Evolutionary conservation across 2,329 filamentous ascomycete genomes (phyloP), one percentile per base, ranked within the genome.

Genomic region (Paraphoma chrysanthemicola): DNA sequence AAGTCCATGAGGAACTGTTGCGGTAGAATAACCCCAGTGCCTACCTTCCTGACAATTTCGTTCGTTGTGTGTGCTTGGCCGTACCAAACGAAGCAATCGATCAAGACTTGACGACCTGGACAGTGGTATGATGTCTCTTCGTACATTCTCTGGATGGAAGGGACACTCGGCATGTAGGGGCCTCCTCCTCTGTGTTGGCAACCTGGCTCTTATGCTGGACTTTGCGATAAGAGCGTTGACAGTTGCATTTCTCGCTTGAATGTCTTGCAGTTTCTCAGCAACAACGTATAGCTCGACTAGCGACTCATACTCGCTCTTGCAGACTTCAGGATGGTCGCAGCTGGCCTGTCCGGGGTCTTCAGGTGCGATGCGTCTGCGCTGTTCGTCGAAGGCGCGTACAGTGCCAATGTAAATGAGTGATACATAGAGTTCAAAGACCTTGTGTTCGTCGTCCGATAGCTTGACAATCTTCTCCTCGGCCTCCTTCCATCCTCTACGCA

Each of bases 261-360:
- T 6, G 18, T 55, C 53, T 23, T 17, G 18, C 4, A 55, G 18
- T 11, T 41, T 49, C 17, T 66, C 60, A 41, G 63, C 64, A 8
- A 67, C 52, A 6, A 67, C 55, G 50, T 67, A 69, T 9, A 62
- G 44, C 14, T 12, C 3, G 7, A 33, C 44, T 2, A 47, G 14
- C 8, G 14, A 6, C 6, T 47, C 12, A 18, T 47, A 47, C n/a
- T 47, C 44, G 16, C 1, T 53, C 18, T 62, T 50, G 11, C 47
- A 51, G 9, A 47, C 6, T 4, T 17, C 1, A 2, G 12, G 4
- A 2, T 18, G 17, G 6, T n/a, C 23, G 10, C 23, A 30, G 6
- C n/a, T 17, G 17, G 2, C 7, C 3, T 36, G 33, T 10, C 33
- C 33, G 14, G 3, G 3, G 6, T 36, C 33, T 2, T 2, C 33